Conservation (phyloP, 306 rosid species). For the Fragaria iinumae region DNA sequence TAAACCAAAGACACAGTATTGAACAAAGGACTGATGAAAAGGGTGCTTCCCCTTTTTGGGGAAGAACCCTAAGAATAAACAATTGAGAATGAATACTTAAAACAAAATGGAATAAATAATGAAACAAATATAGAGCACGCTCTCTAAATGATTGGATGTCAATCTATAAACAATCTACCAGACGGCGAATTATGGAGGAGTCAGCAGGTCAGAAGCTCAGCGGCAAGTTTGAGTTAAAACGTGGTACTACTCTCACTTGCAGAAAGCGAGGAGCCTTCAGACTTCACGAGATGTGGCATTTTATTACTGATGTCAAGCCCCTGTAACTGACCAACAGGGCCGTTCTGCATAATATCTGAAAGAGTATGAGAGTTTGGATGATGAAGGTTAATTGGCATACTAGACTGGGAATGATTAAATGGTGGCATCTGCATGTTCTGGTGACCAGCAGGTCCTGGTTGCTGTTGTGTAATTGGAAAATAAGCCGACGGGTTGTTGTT, state of each 20-base stretch:
- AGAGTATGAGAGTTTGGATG: conserved; percentile 60
- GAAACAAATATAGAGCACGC: conserved; percentile 37
- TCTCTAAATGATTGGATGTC: conserved; percentile 59
- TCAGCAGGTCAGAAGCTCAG: conserved; percentile 64
- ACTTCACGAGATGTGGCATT: conserved; percentile 62
- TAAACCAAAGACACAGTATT: conserved; percentile 36
- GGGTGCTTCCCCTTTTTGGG: conserved; percentile 50
- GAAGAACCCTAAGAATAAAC: conserved; percentile 65
- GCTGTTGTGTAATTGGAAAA: conserved; percentile 60
- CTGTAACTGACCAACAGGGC: conserved; percentile 78
- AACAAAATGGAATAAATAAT: conserved; percentile 41
- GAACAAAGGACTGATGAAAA: conserved; percentile 33
- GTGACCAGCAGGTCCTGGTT: conserved; percentile 53
- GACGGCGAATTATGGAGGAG: conserved; percentile 46
- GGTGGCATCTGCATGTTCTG: conserved; percentile 59
- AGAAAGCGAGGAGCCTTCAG: conserved; percentile 82
- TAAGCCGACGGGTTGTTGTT: conserved; percentile 56
- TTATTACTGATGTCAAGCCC: conserved; percentile 86
- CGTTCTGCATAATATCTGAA: conserved; percentile 73
- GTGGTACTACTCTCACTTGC: conserved; percentile 89
- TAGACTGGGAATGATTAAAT: conserved; percentile 53
- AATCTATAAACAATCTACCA: conserved; percentile 65
- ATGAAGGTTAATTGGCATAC: conserved; percentile 53
- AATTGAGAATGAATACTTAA: conserved; percentile 45
- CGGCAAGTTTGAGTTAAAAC: conserved; percentile 49